Evolutionary conservation across 73 alveolate genomes (phyloP), one percentile per base, ranked within the genome.

Genomic region (Loxodes magnus): DNA sequence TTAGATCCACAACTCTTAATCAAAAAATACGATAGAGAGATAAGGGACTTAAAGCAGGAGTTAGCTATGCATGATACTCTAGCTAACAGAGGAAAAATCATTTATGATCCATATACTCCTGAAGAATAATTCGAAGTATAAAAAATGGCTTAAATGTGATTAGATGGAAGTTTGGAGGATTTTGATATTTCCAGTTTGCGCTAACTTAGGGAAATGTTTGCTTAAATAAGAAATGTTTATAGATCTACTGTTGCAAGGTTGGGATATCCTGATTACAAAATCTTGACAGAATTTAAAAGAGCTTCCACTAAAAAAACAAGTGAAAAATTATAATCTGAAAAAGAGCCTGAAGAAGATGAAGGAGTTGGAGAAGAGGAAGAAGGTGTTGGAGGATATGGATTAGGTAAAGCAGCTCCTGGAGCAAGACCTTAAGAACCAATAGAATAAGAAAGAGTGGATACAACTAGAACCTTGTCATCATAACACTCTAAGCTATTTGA

Each of bases 51-150:
- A 58, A 87, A 88, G 52, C 77, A 87, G 71, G 98, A 91, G 58
- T 73, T 91, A 38, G 90, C 92, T 31, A 90, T 90, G 98, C 97
- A 87, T 64, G 93, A 90, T 64, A 90, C 98, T 9, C 60, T 90
- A 5, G 74, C 92, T 0, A 83, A 83, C 64, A 55, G 96, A 68
- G 97, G 97, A 3, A 62, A 88, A 61, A 79, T 87, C 25, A 73
- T 67, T 33, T 91, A 91, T 68, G 98, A 87, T 48, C 90, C 95
- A 4, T 90, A 91, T 56, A 64, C 97, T 12, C 94, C 96, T 5
- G 98, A 91, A 62, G 56, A 83, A 44, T 56, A 56, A 19, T 53
- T 36, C 31, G 76, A 74, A 34, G 55, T 78, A 14, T 73, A 79
- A 57, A 64, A 64, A 38, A 61, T 80, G 10, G 94, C 98, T 5